Evolutionary conservation across 2,329 filamentous ascomycete species (phyloP).

Genomic region (Fusarium continuum): DNA sequence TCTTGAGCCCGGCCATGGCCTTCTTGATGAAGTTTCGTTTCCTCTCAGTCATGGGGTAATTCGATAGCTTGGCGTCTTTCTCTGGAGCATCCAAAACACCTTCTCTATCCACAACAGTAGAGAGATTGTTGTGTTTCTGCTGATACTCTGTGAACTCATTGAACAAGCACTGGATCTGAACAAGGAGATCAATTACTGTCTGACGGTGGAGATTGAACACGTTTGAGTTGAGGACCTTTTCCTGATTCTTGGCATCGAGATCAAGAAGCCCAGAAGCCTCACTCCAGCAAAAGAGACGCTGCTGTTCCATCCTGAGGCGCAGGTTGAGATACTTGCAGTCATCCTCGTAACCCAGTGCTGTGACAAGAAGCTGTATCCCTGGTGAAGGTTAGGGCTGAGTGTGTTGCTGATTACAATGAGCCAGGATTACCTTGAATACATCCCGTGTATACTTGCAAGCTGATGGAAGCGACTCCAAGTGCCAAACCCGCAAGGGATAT

Average conservation of each 20-base stretch:
- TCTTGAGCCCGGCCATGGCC: slow-evolving; percentile 52
- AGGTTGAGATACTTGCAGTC: slow-evolving; percentile 59
- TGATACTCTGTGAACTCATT: slow-evolving; percentile 57
- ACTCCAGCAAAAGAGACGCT: slow-evolving; percentile 60
- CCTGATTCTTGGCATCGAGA: slow-evolving; percentile 52
- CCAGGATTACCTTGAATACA: slow-evolving; percentile 54
- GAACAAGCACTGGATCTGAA: slow-evolving; percentile 58
- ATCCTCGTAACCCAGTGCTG: slow-evolving; percentile 58
- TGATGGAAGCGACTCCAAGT: slow-evolving; percentile 56
- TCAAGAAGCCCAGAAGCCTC: slow-evolving; percentile 59
- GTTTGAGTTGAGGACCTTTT: slow-evolving; percentile 57
- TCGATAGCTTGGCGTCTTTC: slow-evolving; percentile 55
- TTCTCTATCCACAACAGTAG: slow-evolving; percentile 48
- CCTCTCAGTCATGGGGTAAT: slow-evolving; percentile 54
- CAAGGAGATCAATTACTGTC: slow-evolving; percentile 58
- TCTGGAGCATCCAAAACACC: slow-evolving; percentile 51
- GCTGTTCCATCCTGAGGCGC: slow-evolving; percentile 60
- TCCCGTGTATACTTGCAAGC: slow-evolving; percentile 57
- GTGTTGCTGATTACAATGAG: neutral
- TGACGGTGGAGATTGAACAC: slow-evolving; percentile 59
- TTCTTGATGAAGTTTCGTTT: slow-evolving; percentile 56
- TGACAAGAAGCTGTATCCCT: slow-evolving; percentile 59
- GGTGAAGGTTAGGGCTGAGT: neutral
- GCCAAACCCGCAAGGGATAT: slow-evolving; percentile 54
- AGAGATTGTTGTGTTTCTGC: slow-evolving; percentile 50